A percentile compares a stretch with the other conserved stretches of the same genome.
phyloP scores from a whole-genome alignment of 192 early-diverging fungal species.

The Coemansia asiatica region DNA sequence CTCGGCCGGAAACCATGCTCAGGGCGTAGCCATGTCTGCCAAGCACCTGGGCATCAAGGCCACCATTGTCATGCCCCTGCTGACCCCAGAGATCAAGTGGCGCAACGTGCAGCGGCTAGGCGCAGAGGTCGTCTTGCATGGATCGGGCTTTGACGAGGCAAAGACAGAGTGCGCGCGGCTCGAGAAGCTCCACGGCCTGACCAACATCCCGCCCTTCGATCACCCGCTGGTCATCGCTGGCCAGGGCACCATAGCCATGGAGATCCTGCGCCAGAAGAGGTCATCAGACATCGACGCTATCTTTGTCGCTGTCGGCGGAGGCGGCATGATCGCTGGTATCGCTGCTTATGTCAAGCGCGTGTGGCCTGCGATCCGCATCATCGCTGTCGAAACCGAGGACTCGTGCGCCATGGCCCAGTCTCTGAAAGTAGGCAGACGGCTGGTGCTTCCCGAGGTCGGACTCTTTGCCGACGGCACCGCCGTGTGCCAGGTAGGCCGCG shows the following conservation, averaged over 20 bases:
- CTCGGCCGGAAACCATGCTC: slow-evolving; percentile 98
- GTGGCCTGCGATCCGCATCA: slow-evolving; percentile 81
- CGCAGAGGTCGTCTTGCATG: slow-evolving; percentile 83
- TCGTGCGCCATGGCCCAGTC: slow-evolving; percentile 86
- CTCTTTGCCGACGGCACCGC: slow-evolving; percentile 98
- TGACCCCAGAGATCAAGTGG: slow-evolving; percentile 82
- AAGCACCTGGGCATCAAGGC: slow-evolving; percentile 89
- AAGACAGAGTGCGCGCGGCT: slow-evolving; percentile 82
- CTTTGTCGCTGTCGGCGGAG: slow-evolving; percentile 92
- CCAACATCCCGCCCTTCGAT: slow-evolving; percentile 97
- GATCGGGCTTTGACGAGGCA: slow-evolving; percentile 94
- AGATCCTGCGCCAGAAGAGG: slow-evolving; percentile 69
- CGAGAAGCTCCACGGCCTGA: slow-evolving; percentile 65
- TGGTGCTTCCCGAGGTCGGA: slow-evolving; percentile 76
- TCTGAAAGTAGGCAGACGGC: slow-evolving; percentile 64
- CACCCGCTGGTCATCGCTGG: slow-evolving; percentile 99
- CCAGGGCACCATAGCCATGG: slow-evolving; percentile 93
- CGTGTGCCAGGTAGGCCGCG: slow-evolving; percentile 86
- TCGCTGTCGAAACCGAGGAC: slow-evolving; percentile 91
- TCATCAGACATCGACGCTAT: slow-evolving; percentile 76
- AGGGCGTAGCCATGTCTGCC: slow-evolving; percentile 93
- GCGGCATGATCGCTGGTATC: slow-evolving; percentile 91
- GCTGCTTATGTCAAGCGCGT: slow-evolving; percentile 92
- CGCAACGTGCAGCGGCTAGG: slow-evolving; percentile 89
- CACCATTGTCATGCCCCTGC: slow-evolving; percentile 95